Evolutionary conservation across 2,329 filamentous ascomycete genomes (phyloP).

Genomic region (Diaporthe destruens): DNA sequence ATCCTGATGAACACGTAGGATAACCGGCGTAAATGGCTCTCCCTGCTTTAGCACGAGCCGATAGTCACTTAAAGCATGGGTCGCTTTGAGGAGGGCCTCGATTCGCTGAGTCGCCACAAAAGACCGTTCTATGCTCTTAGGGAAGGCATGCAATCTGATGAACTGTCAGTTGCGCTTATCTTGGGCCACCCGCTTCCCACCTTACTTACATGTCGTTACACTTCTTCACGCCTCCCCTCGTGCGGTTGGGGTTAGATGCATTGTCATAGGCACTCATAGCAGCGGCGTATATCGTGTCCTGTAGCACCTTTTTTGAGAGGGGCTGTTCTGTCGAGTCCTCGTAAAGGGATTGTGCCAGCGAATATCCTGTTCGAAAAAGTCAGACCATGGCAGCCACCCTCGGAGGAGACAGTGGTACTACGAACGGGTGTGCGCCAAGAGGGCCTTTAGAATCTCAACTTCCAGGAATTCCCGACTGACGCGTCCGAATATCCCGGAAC

Average conservation of each 20-base stretch:
- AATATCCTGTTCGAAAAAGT: slow-evolving; percentile 63
- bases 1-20: slow-evolving; percentile 81
- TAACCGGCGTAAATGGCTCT: slow-evolving; percentile 83
- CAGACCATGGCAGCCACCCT: slow-evolving; percentile 41
- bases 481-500: slow-evolving; percentile 68
- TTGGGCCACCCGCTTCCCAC: slow-evolving; percentile 29
- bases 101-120: slow-evolving; percentile 65
- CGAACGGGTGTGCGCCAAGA: slow-evolving; percentile 73
- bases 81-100: slow-evolving; percentile 76
- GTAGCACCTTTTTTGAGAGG: slow-evolving; percentile 64
- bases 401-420: slow-evolving; percentile 26
- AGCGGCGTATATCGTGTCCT: slow-evolving; percentile 71
- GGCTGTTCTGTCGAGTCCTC: slow-evolving; percentile 63
- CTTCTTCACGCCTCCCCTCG: slow-evolving; percentile 80
- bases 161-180: not conserved
- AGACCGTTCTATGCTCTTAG: slow-evolving; percentile 66
- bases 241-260: slow-evolving; percentile 84
- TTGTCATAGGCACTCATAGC: slow-evolving; percentile 83
- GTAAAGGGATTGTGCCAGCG: slow-evolving; percentile 73
- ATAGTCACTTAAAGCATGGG: slow-evolving; percentile 81
- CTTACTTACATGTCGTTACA: slow-evolving; percentile 77
- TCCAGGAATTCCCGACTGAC: slow-evolving; percentile 74
- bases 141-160: slow-evolving; percentile 73
- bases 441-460: slow-evolving; percentile 76
- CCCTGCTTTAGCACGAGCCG: slow-evolving; percentile 83